phyloP scores from a whole-genome alignment of 2,329 filamentous ascomycete genomes.

The Ophiostoma australiae region DNA sequence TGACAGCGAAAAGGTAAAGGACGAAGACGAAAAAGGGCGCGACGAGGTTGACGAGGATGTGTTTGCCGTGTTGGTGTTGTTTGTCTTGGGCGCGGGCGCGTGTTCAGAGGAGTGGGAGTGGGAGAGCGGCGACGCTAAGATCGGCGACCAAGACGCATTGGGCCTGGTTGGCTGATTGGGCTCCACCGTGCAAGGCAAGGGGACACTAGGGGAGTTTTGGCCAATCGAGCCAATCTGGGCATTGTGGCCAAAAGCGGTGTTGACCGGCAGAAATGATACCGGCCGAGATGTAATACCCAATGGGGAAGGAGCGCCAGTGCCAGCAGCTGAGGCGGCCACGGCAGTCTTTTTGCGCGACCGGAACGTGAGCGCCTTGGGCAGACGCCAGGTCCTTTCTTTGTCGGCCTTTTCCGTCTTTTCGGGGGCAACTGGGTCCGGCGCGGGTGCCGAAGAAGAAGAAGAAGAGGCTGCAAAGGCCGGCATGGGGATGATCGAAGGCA shows the following conservation, averaged over 20 bases:
- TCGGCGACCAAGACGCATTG: constrained; percentile 22
- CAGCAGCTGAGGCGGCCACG: neutral
- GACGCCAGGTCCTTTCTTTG: neutral
- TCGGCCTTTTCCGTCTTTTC: neutral
- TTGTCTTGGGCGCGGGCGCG: neutral
- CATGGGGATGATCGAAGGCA: neutral
- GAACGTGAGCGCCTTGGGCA: neutral
- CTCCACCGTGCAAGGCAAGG: constrained; percentile 9
- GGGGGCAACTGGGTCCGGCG: neutral
- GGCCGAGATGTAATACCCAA: neutral
- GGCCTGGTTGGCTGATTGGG: constrained; percentile 22
- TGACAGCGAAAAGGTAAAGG: neutral
- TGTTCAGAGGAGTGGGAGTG: neutral
- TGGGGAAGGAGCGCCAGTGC: neutral
- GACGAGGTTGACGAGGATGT: neutral
- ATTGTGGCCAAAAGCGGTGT: neutral
- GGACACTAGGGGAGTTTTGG: neutral
- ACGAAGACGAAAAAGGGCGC: constrained; percentile 8
- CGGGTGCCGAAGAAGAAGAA: neutral
- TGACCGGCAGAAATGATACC: neutral
- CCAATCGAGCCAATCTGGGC: neutral
- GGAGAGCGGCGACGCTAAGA: constrained; percentile 19
- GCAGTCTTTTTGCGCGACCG: constrained; percentile 8
- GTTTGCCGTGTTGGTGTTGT: neutral
- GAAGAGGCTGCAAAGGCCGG: neutral